phyloP scores from a whole-genome alignment of 2,329 filamentous ascomycete species.

The Myriosclerotinia duriaeana region DNA sequence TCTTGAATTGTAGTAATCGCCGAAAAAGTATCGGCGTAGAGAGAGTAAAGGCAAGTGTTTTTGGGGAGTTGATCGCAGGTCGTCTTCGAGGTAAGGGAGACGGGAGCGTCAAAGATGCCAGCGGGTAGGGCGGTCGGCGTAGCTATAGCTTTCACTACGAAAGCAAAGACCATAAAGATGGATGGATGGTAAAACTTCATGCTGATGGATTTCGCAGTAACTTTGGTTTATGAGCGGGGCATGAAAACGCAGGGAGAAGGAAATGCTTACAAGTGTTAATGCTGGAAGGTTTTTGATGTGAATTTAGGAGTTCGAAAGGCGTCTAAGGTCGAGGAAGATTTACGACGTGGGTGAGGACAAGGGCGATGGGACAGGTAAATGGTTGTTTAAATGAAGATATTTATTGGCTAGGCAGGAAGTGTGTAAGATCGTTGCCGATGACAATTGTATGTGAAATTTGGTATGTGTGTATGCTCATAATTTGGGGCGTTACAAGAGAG shows the following conservation, averaged over 20 bases:
- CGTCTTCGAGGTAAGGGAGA: neutral
- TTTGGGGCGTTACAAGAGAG: no score
- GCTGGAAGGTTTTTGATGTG: neutral
- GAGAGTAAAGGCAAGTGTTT: neutral
- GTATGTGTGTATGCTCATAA: neutral
- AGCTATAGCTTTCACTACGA: neutral
- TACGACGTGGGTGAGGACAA: no score
- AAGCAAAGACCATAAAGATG: neutral
- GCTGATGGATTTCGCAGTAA: no score
- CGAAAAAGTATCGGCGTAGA: neutral
- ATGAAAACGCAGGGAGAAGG: neutral
- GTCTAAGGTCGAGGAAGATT: neutral
- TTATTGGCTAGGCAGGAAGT: neutral
- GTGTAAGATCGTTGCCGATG: no score
- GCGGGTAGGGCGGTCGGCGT: neutral
- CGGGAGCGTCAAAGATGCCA: no score
- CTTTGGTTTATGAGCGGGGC: neutral
- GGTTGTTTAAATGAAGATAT: neutral
- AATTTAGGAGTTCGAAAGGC: neutral
- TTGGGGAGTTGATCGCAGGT: conserved; percentile 1
- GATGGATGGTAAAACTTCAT: neutral
- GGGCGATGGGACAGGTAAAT: neutral
- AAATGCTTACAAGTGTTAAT: neutral
- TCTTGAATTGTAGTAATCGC: neutral
- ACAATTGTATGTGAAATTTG: no score